Conservation (phyloP, 805 yeast species). For the Hanseniaspora nectarophila region DNA sequence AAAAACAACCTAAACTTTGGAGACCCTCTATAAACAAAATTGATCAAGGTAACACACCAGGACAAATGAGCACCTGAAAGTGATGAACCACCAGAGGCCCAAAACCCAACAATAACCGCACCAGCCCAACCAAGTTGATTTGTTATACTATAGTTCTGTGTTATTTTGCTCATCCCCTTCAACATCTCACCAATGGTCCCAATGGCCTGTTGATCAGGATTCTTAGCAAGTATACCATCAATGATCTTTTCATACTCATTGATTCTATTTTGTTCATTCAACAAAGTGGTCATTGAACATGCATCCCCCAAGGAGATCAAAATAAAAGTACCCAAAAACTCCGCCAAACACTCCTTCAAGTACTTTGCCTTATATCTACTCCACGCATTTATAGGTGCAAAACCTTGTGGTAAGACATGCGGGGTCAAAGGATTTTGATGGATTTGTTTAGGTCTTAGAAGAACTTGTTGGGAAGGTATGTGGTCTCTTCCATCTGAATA, state of each 20-base stretch:
- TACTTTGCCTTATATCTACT: slow-evolving; percentile 27
- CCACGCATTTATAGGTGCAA: slow-evolving; percentile 30
- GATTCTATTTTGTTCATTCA: slow-evolving; percentile 2
- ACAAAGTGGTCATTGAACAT: slow-evolving; percentile 34
- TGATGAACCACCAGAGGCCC: slow-evolving; percentile 38
- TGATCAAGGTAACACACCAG: slow-evolving; percentile 40
- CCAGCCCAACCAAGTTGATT: slow-evolving; percentile 37
- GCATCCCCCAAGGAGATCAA: slow-evolving; percentile 40
- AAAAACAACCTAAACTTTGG: slow-evolving; percentile 36
- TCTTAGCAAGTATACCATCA: neutral
- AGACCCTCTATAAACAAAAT: slow-evolving; percentile 40
- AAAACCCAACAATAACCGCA: slow-evolving; percentile 42
- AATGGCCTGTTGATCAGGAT: neutral
- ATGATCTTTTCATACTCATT: neutral
- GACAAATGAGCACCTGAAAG: slow-evolving; percentile 49
- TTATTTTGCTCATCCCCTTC: neutral
- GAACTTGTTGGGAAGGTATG: slow-evolving; percentile 15
- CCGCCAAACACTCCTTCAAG: slow-evolving; percentile 40
- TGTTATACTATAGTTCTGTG: slow-evolving; percentile 6
- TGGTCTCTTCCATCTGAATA: neutral
- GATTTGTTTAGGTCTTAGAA: slow-evolving; percentile 29
- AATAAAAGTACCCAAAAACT: slow-evolving; percentile 40
- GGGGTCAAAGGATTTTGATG: slow-evolving; percentile 32
- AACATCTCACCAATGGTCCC: neutral
- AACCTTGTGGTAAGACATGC: slow-evolving; percentile 30